Conservation (phyloP, 768 basidiomycete species). For the Lactifluus hygrophoroides region DNA sequence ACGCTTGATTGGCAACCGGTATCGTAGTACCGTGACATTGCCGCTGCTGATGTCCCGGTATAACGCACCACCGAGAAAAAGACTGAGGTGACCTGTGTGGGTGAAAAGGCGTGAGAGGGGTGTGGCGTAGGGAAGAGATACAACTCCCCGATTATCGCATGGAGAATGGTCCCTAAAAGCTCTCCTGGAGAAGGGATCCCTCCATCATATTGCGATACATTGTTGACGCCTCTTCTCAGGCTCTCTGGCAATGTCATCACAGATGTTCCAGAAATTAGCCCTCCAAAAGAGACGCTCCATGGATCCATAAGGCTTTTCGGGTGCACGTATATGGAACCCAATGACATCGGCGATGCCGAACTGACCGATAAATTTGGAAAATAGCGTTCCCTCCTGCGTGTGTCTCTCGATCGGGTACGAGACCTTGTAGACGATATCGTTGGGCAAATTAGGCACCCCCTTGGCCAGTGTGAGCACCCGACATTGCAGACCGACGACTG, state of each 20-base stretch:
- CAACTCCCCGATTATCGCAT: neutral
- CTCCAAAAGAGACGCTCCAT: too few relatives aligned
- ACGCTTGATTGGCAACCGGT: neutral
- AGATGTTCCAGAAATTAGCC: too few relatives aligned
- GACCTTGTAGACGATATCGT: neutral
- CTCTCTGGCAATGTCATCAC: too few relatives aligned
- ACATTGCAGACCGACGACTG: neutral
- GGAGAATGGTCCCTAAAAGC: neutral
- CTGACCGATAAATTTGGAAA: too few relatives aligned
- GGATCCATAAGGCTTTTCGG: too few relatives aligned
- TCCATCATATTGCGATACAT: neutral
- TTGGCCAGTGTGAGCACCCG: neutral
- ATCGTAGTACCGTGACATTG: neutral
- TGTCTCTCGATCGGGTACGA: too few relatives aligned
- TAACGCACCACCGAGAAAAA: neutral
- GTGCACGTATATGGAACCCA: too few relatives aligned
- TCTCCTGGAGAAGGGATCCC: neutral
- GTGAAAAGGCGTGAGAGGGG: neutral
- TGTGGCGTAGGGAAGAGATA: neutral
- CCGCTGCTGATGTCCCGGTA: neutral
- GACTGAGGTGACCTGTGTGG: neutral
- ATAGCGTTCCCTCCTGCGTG: too few relatives aligned
- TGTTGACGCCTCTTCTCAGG: too few relatives aligned
- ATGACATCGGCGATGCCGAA: too few relatives aligned
- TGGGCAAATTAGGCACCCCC: neutral